These are phyloP conservation scores for Colletotrichum sp. DNA, from an alignment of 2,329 filamentous ascomycete species.

Conservation along the genomic window DNA sequence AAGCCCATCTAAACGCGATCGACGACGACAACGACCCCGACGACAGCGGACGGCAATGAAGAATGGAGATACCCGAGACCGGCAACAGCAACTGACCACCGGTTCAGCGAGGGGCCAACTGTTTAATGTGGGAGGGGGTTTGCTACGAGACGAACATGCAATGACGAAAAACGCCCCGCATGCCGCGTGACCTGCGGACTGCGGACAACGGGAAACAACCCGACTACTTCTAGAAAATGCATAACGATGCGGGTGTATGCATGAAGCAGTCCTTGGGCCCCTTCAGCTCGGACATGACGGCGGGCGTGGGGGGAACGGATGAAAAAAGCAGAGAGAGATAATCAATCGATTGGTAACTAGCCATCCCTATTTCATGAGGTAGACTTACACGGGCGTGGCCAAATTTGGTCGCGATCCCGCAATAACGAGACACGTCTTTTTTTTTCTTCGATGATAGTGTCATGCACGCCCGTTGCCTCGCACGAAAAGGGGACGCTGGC, in stretches of 20 bases:
- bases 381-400: neutral
- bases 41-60: neutral
- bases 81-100: neutral
- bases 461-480: neutral
- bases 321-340: neutral
- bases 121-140: neutral
- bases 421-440: conserved; percentile 2
- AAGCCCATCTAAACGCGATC: conserved; percentile 66
- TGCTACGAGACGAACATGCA: neutral
- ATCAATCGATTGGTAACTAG: neutral
- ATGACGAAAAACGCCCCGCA: conserved; percentile 3
- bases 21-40: neutral
- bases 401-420: neutral
- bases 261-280: conserved; percentile 14
- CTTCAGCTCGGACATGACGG: conserved; percentile 12
- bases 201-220: neutral
- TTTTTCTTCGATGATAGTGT: neutral
- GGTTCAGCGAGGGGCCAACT: neutral
- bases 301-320: conserved; percentile 11
- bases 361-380: neutral
- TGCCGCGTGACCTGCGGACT: neutral
- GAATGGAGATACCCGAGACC: conserved; percentile 28
- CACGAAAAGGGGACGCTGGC: neutral
- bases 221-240: conserved; percentile 10
- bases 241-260: conserved; percentile 4